These are phyloP conservation scores for Leucocoprinus leucothites DNA, from an alignment of 768 basidiomycete species.

Conservation along the genomic window DNA sequence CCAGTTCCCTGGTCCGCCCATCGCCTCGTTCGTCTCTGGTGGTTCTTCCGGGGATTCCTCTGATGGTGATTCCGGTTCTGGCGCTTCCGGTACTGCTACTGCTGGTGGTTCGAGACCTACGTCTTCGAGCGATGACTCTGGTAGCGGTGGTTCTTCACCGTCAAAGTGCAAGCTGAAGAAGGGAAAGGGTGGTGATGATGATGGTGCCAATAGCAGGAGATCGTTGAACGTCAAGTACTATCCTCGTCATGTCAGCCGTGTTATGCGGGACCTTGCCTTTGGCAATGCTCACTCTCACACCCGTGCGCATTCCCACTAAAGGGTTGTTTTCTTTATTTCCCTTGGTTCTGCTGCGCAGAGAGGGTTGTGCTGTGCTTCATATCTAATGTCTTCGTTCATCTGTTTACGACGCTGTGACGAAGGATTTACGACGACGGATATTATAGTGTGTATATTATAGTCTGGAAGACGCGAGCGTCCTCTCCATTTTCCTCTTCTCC, in stretches of 20 bases:
- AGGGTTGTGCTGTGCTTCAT: no score
- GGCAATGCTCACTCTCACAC: background rate
- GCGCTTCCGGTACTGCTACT: background rate
- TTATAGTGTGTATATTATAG: background rate
- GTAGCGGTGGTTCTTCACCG: background rate
- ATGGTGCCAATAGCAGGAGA: background rate
- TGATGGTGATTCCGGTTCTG: slow-evolving; percentile 9
- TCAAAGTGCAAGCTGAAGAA: slow-evolving; percentile 10
- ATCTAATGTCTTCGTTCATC: background rate
- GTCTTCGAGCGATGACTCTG: background rate
- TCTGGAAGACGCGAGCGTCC: background rate
- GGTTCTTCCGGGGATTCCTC: slow-evolving; percentile 12
- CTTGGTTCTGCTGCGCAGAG: background rate
- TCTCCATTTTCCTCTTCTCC: background rate
- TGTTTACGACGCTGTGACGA: background rate
- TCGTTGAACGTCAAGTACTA: slow-evolving; percentile 15
- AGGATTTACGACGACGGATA: background rate
- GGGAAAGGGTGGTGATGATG: background rate
- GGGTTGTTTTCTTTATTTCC: background rate
- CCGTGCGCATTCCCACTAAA: no score
- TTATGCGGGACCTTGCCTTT: slow-evolving; percentile 29
- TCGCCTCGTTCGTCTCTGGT: slow-evolving; percentile 5
- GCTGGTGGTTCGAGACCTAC: background rate
- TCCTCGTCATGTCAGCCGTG: slow-evolving; percentile 29
- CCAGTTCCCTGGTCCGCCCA: slow-evolving; percentile 9